A percentile compares a stretch with the other conserved stretches of the same genome.
phyloP scores from a whole-genome alignment of 441 rosid species.

The Gossypium schwendimanii region DNA sequence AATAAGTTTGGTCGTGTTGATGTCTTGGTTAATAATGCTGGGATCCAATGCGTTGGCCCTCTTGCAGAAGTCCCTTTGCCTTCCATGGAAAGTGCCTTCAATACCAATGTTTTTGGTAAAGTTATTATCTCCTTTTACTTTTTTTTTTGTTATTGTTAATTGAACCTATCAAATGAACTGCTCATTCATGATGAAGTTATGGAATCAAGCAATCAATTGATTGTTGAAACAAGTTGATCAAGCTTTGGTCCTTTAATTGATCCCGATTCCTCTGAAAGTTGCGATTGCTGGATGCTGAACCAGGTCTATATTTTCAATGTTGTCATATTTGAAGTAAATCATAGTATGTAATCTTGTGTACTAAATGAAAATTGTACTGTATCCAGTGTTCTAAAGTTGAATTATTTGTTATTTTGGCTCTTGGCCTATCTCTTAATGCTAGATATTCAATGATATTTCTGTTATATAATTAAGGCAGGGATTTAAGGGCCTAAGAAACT shows the following conservation, averaged over 20 bases:
- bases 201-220: background rate
- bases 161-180: background rate
- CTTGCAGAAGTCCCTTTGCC: conserved; percentile 67
- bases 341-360: background rate
- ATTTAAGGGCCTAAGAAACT: background rate
- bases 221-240: background rate
- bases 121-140: background rate
- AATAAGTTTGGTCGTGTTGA: conserved; percentile 65
- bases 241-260: background rate
- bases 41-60: conserved; percentile 74
- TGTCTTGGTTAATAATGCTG: conserved; percentile 78
- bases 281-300: background rate
- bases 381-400: background rate
- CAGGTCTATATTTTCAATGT: background rate
- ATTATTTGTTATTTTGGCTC: background rate
- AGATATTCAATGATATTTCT: background rate
- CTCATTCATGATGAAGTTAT: background rate
- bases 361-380: background rate
- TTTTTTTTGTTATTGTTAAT: background rate
- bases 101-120: conserved; percentile 71
- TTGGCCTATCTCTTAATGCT: background rate
- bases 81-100: conserved; percentile 47
- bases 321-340: background rate
- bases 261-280: background rate
- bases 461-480: background rate